Percentiles rank a stretch among this genome's conserved stretches.
Evolutionary conservation across 1,139 yeast genomes (phyloP).

Genomic region (Saccharomycopsis crataegensis): DNA sequence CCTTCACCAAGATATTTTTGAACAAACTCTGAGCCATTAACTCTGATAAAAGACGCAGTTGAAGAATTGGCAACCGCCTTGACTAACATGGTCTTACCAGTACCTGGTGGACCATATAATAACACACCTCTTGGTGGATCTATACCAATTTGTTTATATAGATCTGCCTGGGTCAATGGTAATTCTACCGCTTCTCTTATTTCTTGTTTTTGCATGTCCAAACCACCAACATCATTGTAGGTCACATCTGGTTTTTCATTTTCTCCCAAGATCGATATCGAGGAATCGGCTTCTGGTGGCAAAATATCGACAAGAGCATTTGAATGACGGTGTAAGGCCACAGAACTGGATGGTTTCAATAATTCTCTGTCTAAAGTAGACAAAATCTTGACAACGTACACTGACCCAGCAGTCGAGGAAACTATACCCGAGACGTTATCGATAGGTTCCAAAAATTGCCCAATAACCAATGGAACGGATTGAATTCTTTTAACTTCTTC

Average conservation of each 20-base stretch:
- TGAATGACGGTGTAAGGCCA: conserved; percentile 96
- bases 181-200: conserved; percentile 97
- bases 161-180: conserved; percentile 92
- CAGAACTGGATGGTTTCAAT: conserved; percentile 90
- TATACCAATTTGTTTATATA: conserved; percentile 95
- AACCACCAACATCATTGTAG: conserved; percentile 90
- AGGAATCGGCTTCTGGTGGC: conserved; percentile 98
- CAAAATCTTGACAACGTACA: conserved; percentile 89
- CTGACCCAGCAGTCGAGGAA: conserved; percentile 95
- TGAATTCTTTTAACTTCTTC: conserved; percentile 97
- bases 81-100: conserved; percentile 98
- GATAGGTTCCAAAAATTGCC: conserved; percentile 95
- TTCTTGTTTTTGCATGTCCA: conserved; percentile 99
- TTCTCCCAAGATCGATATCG: conserved; percentile 90
- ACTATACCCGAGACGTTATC: conserved; percentile 97
- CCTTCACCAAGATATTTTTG: conserved; percentile 99
- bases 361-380: conserved; percentile 93
- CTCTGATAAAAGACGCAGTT: conserved; percentile 92
- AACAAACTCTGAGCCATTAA: conserved; percentile 96
- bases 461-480: conserved; percentile 95
- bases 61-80: conserved; percentile 98
- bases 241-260: conserved; percentile 86
- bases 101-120: conserved; percentile 98
- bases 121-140: conserved; percentile 98
- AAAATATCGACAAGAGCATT: conserved; percentile 94